These are phyloP conservation scores for Viola pubescens DNA, from an alignment of 441 rosid species.

Conservation along the genomic window DNA sequence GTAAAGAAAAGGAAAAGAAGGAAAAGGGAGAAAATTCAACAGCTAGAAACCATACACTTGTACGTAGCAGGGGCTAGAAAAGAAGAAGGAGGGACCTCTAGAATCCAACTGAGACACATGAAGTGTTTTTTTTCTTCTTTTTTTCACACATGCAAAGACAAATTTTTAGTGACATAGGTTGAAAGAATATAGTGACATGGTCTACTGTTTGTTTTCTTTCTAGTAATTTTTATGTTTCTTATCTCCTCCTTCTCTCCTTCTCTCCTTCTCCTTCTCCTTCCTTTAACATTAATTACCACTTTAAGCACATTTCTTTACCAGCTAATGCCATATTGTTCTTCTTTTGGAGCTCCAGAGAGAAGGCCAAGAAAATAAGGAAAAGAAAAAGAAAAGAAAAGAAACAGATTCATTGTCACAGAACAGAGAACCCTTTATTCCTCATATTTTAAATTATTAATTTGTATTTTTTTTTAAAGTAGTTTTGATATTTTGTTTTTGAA, in stretches of 20 bases:
- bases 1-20: not conserved
- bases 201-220: not conserved
- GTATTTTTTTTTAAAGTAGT: not conserved
- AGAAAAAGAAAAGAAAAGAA: not conserved
- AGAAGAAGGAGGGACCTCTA: constrained; percentile 12
- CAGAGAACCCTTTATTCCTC: not conserved
- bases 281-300: not conserved
- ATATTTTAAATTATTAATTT: not conserved
- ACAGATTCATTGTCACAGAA: not conserved
- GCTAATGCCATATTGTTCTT: not conserved
- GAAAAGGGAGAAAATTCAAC: too few relatives aligned
- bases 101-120: constrained; percentile 19
- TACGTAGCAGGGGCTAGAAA: not conserved
- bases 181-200: constrained; percentile 9
- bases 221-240: constrained; percentile 15
- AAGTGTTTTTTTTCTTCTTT: not conserved
- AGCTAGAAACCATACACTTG: not conserved
- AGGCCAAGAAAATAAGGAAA: not conserved
- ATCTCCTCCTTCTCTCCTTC: not conserved
- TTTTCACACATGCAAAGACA: constrained; percentile 16
- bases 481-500: not conserved
- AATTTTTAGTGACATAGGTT: constrained; percentile 25
- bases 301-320: not conserved
- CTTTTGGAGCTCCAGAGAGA: constrained; percentile 18
- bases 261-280: too few relatives aligned